These are phyloP conservation scores for Claviceps maximensis DNA, from an alignment of 2,329 filamentous ascomycete species.

Conservation along the genomic window DNA sequence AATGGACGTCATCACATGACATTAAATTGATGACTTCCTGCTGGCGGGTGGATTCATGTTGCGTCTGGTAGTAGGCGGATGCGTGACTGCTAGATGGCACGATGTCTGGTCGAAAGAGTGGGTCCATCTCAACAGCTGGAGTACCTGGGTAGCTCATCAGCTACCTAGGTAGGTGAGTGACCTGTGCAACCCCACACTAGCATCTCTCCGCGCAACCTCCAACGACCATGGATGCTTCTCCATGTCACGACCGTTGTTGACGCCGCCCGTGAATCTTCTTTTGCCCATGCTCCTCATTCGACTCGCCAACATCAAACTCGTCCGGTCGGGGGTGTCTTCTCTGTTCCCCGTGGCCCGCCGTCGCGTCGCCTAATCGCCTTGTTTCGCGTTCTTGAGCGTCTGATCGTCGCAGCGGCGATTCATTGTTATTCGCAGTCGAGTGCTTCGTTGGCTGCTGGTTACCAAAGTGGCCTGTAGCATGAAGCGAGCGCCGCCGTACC, in stretches of 20 bases:
- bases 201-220: neutral
- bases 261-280: neutral
- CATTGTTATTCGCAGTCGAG: no score
- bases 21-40: no score
- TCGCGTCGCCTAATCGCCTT: neutral
- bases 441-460: neutral
- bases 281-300: neutral
- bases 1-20: no score
- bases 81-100: no score
- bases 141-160: no score
- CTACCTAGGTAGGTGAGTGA: neutral
- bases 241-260: neutral
- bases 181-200: neutral
- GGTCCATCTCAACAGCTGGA: neutral
- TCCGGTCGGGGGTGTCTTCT: neutral
- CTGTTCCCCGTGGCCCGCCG: neutral
- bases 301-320: neutral
- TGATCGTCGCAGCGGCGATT: neutral
- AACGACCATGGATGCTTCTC: neutral
- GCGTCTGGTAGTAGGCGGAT: no score
- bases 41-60: no score
- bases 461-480: neutral
- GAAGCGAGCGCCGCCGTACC: neutral
- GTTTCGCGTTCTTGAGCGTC: no score
- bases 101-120: neutral